phyloP scores from a whole-genome alignment of 2,329 filamentous ascomycete genomes.

The Chaetomium olivaceum region DNA sequence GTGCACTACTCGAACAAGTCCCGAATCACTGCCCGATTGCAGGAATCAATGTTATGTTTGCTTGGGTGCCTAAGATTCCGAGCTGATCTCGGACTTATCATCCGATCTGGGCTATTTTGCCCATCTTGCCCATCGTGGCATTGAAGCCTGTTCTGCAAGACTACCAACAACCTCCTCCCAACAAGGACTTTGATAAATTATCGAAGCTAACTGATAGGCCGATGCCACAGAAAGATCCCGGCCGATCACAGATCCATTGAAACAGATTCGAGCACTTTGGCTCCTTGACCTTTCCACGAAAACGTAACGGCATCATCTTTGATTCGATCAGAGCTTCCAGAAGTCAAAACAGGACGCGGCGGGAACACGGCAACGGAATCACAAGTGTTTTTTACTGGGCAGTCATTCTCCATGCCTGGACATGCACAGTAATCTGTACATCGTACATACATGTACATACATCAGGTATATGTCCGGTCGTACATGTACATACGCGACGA shows the following conservation, averaged over 20 bases:
- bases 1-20: background rate
- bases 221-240: background rate
- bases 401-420: background rate
- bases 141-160: too few relatives aligned
- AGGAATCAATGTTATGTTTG: background rate
- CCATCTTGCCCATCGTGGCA: background rate
- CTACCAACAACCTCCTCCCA: background rate
- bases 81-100: background rate
- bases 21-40: background rate
- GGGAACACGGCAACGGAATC: background rate
- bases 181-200: too few relatives aligned
- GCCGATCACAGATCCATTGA: slow-evolving; percentile 1
- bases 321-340: slow-evolving; percentile 9
- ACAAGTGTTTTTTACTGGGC: background rate
- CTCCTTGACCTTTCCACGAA: slow-evolving; percentile 3
- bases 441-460: background rate
- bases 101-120: background rate
- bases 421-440: background rate
- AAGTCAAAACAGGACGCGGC: background rate
- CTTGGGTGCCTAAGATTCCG: background rate
- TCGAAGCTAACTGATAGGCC: background rate
- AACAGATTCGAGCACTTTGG: background rate
- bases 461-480: background rate
- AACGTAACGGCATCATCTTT: slow-evolving; percentile 23
- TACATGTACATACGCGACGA: background rate